A percentile compares a stretch with the other conserved stretches of the same genome.
These are phyloP conservation scores for Somion occarium DNA, from an alignment of 1,284 basidiomycete genomes.

Conservation along the genomic window DNA sequence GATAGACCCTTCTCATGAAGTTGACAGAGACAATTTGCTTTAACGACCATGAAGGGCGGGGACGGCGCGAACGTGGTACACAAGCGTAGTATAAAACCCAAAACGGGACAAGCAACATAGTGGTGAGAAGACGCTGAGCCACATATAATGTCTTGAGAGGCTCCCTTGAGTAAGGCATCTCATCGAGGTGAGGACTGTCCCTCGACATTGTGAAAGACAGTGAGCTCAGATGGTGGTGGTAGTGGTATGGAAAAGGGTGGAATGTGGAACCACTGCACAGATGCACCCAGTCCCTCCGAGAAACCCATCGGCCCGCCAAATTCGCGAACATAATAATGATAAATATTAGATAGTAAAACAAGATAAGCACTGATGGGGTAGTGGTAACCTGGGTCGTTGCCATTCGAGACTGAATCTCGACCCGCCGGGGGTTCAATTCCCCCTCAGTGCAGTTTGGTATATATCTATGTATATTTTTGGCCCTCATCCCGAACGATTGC, in stretches of 20 bases:
- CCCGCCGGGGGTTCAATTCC: slow-evolving; percentile 73
- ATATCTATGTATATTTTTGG: no score
- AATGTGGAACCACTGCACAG: no score
- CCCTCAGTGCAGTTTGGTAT: slow-evolving; percentile 50
- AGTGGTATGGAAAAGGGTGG: no score
- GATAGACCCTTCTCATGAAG: slow-evolving; percentile 46
- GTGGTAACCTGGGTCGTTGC: slow-evolving; percentile 3
- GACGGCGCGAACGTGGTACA: slow-evolving; percentile 37
- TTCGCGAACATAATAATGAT: neutral
- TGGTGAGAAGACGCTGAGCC: slow-evolving; percentile 40
- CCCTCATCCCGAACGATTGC: no score
- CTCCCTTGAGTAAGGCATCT: slow-evolving; percentile 37
- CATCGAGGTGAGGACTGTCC: slow-evolving; percentile 15
- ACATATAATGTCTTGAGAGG: slow-evolving; percentile 45
- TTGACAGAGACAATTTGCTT: slow-evolving; percentile 44
- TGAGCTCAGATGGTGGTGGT: no score
- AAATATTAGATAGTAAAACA: neutral
- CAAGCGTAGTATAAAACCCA: slow-evolving; percentile 40
- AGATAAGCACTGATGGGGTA: neutral
- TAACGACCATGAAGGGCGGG: slow-evolving; percentile 43
- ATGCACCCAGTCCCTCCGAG: no score
- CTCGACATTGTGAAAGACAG: neutral
- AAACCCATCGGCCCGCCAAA: no score
- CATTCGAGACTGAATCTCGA: slow-evolving; percentile 3
- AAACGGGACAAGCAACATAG: slow-evolving; percentile 38